Evolutionary conservation across 148 eudicot species (phyloP), one percentile per base, ranked within the genome.

Genomic region (Chenopodium suecicum): DNA sequence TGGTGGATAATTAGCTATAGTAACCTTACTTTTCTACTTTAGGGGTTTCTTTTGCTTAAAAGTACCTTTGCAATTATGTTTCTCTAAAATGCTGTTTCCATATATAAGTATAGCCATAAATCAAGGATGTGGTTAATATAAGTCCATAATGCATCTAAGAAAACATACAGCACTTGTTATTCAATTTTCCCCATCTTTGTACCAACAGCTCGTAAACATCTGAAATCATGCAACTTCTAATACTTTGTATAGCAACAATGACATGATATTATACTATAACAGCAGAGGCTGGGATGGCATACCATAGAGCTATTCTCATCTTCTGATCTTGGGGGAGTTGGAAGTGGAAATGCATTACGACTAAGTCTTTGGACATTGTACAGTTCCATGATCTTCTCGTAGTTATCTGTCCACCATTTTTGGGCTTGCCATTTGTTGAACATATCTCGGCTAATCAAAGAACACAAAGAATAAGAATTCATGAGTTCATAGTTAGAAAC

Each of bases 391-490:
- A 96, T 90, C 83, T 91, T 94, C 71, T 96, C 99, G 73, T 88
- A 90, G 82, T 96, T 94, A 76, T 96, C 99, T 27, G 97, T 88
- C 99, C 99, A 96, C 99, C 99, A 96, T 56, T 88, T 92, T 80
- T 96, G 99, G 64, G 98, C 98, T 94, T 96, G 98, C 94, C 90
- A 92, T 88, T 96, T 88, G 86, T 92, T 92, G 84, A 91, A 96
- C 86, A 80, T 90, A 71, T 96, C 99, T 80, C 98, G 98, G 88
- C 99, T 96, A 75, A 82, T 41, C 83, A 84, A 88, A 73, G 32
- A 41, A 87, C 16, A 9, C 22, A 81, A 65, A 12, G 23, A 60
- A 74, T 86, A 41, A 81, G 69, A 68, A 77, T 0, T 13, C 22
- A 56, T 10, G 44, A 50, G 0, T 65, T 41, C 65, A 47, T 25